These are phyloP conservation scores for Ochetophila trinervis DNA, from an alignment of 306 rosid species.

Conservation along the genomic window DNA sequence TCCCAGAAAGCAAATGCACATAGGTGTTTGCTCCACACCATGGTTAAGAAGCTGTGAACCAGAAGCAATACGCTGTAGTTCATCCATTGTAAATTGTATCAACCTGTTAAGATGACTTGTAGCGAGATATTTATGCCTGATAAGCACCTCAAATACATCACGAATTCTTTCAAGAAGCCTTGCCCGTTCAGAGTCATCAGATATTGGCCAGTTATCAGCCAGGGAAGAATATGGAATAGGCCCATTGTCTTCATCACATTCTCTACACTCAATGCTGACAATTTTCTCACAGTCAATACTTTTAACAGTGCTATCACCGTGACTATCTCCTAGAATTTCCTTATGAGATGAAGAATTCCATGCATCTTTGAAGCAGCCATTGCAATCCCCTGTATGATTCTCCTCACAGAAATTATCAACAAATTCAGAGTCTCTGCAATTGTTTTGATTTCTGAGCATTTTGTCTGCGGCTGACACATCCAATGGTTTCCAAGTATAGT, in stretches of 20 bases:
- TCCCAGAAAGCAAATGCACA: slow-evolving; percentile 87
- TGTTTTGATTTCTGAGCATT: slow-evolving; percentile 56
- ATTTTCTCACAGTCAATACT: slow-evolving; percentile 34
- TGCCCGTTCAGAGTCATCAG: slow-evolving; percentile 75
- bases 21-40: slow-evolving; percentile 73
- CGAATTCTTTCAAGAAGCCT: slow-evolving; percentile 83
- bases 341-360: slow-evolving; percentile 48
- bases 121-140: slow-evolving; percentile 74
- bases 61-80: slow-evolving; percentile 66
- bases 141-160: slow-evolving; percentile 63
- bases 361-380: slow-evolving; percentile 54
- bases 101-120: slow-evolving; percentile 80
- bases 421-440: slow-evolving; percentile 34
- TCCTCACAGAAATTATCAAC: slow-evolving; percentile 43
- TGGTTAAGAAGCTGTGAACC: slow-evolving; percentile 74
- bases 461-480: slow-evolving; percentile 68
- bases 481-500: slow-evolving; percentile 82
- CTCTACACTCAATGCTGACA: slow-evolving; percentile 36
- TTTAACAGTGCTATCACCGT: slow-evolving; percentile 30
- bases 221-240: slow-evolving; percentile 42
- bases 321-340: slow-evolving; percentile 33
- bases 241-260: slow-evolving; percentile 38
- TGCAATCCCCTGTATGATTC: slow-evolving; percentile 40
- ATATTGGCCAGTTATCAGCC: slow-evolving; percentile 66
- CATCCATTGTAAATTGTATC: slow-evolving; percentile 71